Percentiles rank a stretch among this genome's conserved stretches.
Evolutionary conservation across 192 early-diverging fungal species (phyloP).

Genomic region (Entrophospora sp.): DNA sequence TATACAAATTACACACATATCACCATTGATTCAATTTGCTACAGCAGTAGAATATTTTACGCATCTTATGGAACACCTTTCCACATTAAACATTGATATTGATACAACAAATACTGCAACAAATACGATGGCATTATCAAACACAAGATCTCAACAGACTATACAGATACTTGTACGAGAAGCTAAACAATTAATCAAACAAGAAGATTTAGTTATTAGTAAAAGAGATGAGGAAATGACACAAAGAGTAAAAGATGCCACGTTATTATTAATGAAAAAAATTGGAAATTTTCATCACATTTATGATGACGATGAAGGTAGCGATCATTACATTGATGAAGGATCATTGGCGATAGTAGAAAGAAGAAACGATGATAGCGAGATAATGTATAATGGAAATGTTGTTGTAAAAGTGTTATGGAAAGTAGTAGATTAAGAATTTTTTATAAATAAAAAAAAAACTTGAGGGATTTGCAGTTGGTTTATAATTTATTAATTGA

Average conservation of each 20-base stretch:
- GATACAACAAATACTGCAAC: no score
- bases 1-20: conserved; percentile 1
- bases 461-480: no score
- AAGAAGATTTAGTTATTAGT: background rate
- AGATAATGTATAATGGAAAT: background rate
- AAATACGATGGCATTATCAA: background rate
- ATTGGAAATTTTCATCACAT: background rate
- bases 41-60: background rate
- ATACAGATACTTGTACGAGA: background rate
- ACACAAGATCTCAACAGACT: background rate
- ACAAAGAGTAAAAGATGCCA: background rate
- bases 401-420: background rate
- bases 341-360: background rate
- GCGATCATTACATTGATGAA: background rate
- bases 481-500: no score
- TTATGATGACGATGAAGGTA: no score
- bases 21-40: background rate
- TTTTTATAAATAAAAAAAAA: no score
- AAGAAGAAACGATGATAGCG: background rate
- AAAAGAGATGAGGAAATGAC: conserved; percentile 1
- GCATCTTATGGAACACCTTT: background rate
- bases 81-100: background rate
- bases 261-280: background rate
- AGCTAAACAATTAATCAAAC: background rate
- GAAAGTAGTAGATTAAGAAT: no score